Conservation (phyloP, 345 rosid species). For the Turritis glabra region DNA sequence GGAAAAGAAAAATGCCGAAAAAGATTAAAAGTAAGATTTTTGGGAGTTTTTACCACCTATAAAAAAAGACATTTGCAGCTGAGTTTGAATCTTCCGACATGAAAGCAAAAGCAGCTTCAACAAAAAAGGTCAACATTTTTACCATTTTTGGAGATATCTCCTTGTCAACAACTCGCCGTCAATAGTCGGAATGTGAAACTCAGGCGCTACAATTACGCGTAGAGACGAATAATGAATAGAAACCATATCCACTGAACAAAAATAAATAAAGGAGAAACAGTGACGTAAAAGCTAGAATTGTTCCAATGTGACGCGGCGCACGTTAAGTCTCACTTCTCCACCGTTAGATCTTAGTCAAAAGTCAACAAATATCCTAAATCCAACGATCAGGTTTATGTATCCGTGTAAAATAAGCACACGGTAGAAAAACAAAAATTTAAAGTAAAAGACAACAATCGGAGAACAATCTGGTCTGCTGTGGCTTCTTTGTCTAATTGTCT, state of each 20-base stretch:
- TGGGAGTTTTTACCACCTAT: too few relatives aligned
- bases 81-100: neutral
- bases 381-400: neutral
- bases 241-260: constrained; percentile 17
- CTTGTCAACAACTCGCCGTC: neutral
- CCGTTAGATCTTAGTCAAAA: constrained; percentile 23
- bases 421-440: constrained; percentile 3
- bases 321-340: neutral
- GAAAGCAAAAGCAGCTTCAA: neutral
- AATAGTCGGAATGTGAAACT: neutral
- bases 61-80: neutral
- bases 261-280: constrained; percentile 1
- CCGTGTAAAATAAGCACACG: constrained; percentile 15
- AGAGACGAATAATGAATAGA: neutral
- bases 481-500: constrained; percentile 34
- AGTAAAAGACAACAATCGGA: constrained; percentile 25
- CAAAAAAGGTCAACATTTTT: neutral
- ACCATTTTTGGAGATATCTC: neutral
- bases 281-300: constrained; percentile 19
- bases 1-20: too few relatives aligned
- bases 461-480: constrained; percentile 37
- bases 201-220: neutral
- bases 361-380: neutral
- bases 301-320: neutral
- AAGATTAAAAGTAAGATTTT: too few relatives aligned